A percentile compares a stretch with the other conserved stretches of the same genome.
phyloP scores from a whole-genome alignment of 1,139 yeast species.

The Suhomyces guaymorum region DNA sequence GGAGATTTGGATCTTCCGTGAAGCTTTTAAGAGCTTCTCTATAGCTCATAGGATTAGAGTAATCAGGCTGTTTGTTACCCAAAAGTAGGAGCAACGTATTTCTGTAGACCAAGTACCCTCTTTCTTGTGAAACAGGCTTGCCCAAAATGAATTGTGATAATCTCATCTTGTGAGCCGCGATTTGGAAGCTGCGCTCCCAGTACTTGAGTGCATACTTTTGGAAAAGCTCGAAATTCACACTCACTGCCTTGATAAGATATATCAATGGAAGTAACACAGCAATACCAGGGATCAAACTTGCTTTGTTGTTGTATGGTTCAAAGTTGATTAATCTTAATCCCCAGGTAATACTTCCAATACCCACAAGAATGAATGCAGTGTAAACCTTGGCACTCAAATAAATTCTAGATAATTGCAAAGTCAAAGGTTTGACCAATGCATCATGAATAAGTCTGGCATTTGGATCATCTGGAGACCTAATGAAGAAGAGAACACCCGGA shows the following conservation, averaged over 20 bases:
- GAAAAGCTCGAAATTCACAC: conserved; percentile 11
- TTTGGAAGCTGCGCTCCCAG: conserved; percentile 66
- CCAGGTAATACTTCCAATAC: conserved; percentile 72
- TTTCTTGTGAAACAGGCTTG: conserved; percentile 66
- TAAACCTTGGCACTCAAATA: conserved; percentile 76
- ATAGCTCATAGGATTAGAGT: conserved; percentile 54
- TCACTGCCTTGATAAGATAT: not conserved
- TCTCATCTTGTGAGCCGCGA: conserved; percentile 58
- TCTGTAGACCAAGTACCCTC: conserved; percentile 69
- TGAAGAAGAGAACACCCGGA: conserved; percentile 86
- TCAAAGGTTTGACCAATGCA: conserved; percentile 75
- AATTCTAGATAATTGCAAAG: conserved; percentile 72
- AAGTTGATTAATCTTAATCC: conserved; percentile 36
- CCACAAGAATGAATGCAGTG: conserved; percentile 66
- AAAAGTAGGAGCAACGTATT: conserved; percentile 44
- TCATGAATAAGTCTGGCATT: conserved; percentile 87
- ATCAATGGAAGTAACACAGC: not conserved
- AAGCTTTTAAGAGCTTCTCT: conserved; percentile 50
- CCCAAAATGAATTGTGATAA: conserved; percentile 79
- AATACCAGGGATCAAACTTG: not conserved
- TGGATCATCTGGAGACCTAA: conserved; percentile 93
- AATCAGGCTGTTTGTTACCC: conserved; percentile 53
- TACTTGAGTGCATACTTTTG: conserved; percentile 44
- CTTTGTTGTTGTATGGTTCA: not conserved
- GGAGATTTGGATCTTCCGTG: conserved; percentile 35